phyloP scores from a whole-genome alignment of 345 rosid genomes.

The Noccaea bulbosa region DNA sequence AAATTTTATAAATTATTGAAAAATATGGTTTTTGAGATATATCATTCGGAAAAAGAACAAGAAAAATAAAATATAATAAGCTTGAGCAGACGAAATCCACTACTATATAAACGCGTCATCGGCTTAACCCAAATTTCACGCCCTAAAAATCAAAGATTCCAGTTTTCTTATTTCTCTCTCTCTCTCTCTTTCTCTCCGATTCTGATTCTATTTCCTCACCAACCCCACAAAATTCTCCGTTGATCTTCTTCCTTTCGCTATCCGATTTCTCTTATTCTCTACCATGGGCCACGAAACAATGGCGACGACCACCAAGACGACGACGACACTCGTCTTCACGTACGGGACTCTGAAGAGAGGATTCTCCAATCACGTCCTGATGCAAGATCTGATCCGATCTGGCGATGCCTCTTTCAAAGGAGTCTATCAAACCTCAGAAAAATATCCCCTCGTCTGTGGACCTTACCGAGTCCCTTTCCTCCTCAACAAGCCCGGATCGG shows the following conservation, averaged over 20 bases:
- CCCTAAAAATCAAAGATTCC: constrained; percentile 39
- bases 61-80: constrained; percentile 9
- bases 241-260: neutral
- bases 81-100: constrained; percentile 4
- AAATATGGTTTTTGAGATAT: neutral
- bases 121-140: constrained; percentile 10
- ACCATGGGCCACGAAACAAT: constrained; percentile 38
- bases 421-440: constrained; percentile 48
- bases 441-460: constrained; percentile 81
- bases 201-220: constrained; percentile 42
- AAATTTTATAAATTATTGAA: neutral
- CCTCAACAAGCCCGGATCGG: constrained; percentile 68
- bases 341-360: constrained; percentile 83
- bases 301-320: constrained; percentile 34
- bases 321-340: constrained; percentile 59
- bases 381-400: constrained; percentile 68
- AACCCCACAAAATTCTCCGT: constrained; percentile 10
- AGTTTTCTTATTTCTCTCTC: neutral
- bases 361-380: constrained; percentile 68
- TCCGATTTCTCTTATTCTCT: neutral
- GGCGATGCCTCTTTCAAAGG: constrained; percentile 78
- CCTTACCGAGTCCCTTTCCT: constrained; percentile 88
- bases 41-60: neutral
- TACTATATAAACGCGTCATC: constrained; percentile 41
- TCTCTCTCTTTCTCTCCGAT: constrained; percentile 15